Conservation (phyloP, 306 rosid genomes). For the Sophora flavescens region DNA sequence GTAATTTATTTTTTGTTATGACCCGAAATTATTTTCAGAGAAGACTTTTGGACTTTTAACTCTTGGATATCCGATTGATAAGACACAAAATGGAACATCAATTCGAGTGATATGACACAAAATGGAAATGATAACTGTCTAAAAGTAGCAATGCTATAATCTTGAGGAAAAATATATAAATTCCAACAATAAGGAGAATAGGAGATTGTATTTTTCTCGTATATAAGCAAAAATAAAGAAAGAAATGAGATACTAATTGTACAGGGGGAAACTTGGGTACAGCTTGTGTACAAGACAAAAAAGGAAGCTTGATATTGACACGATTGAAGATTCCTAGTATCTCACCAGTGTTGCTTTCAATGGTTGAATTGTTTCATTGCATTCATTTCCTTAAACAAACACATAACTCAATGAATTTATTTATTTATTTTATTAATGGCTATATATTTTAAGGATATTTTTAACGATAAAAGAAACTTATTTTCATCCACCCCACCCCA, state of each 20-base stretch:
- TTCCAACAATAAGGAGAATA: not conserved
- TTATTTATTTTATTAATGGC: not conserved
- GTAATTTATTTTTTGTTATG: too few relatives aligned
- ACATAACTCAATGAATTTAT: not conserved
- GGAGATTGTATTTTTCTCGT: not conserved
- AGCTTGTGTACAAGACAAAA: conserved; percentile 43
- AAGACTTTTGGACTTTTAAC: too few relatives aligned
- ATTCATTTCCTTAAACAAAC: conserved; percentile 2
- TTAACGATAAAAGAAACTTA: not conserved
- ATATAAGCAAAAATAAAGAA: not conserved
- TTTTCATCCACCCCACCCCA: not conserved
- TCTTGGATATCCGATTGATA: conserved; percentile 22
- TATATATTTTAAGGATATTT: not conserved
- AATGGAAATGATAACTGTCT: not conserved
- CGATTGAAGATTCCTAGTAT: conserved; percentile 51
- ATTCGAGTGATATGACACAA: conserved; percentile 40
- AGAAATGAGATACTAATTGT: not conserved
- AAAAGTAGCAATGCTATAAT: not conserved
- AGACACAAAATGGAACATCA: conserved; percentile 8
- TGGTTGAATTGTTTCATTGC: conserved; percentile 14
- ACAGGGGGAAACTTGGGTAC: not conserved
- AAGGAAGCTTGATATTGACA: conserved; percentile 49
- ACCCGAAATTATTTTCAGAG: too few relatives aligned
- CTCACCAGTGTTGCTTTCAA: conserved; percentile 17
- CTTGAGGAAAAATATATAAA: not conserved